Conservation (phyloP, 1,284 basidiomycete species). For the Moniliophthora roreri region DNA sequence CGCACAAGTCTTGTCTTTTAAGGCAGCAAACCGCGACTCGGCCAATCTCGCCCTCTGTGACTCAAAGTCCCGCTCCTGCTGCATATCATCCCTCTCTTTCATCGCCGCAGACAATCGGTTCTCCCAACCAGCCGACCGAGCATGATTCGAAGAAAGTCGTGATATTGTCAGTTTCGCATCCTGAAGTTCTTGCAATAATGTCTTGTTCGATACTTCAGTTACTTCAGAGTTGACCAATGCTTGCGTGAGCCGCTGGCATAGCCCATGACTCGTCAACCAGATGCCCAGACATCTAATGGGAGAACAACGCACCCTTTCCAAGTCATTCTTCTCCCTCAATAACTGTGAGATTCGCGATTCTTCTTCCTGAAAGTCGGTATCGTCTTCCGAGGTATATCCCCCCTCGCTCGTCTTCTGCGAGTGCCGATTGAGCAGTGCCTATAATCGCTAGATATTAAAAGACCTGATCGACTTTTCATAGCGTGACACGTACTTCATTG, state of each 20-base stretch:
- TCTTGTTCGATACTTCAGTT: conserved; percentile 77
- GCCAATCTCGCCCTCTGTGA: conserved; percentile 68
- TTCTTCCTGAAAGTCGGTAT: conserved; percentile 11
- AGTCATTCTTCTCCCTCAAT: conserved; percentile 54
- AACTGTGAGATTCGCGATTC: conserved; percentile 43
- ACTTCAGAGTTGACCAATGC: conserved; percentile 83
- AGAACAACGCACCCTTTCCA: conserved; percentile 61
- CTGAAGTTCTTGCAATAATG: conserved; percentile 74
- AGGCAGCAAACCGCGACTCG: conserved; percentile 60
- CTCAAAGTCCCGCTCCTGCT: conserved; percentile 81
- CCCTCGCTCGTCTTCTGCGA: conserved; percentile 7
- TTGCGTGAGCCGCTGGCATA: conserved; percentile 81
- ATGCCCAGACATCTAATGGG: not conserved
- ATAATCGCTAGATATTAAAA: conserved; percentile 13
- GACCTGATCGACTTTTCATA: not conserved
- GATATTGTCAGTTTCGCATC: conserved; percentile 71
- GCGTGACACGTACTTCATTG: conserved; percentile 52
- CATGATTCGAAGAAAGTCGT: conserved; percentile 69
- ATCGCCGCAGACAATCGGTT: conserved; percentile 57
- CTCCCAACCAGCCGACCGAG: conserved; percentile 71
- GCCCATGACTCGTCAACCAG: no score
- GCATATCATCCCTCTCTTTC: conserved; percentile 82
- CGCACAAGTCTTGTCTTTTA: conserved; percentile 65
- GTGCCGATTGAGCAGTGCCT: not conserved
- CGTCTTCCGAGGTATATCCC: conserved; percentile 17